Conservation (phyloP, 345 rosid genomes). For the Eucalyptus coolabah region DNA sequence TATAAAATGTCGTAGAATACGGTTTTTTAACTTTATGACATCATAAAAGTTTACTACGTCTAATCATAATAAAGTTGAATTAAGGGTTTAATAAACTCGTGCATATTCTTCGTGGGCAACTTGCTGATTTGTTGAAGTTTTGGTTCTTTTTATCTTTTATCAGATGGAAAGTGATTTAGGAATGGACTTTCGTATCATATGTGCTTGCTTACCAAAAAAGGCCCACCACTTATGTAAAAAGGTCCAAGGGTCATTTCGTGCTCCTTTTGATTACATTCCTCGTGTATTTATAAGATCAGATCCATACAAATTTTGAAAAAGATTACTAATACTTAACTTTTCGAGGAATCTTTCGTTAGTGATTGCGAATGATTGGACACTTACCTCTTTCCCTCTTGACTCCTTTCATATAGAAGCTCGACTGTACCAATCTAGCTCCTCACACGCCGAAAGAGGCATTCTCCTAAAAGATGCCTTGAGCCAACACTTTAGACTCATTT, state of each 20-base stretch:
- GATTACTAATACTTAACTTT: neutral
- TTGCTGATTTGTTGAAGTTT: neutral
- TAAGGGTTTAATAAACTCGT: neutral
- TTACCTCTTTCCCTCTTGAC: neutral
- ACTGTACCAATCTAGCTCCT: neutral
- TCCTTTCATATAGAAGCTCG: neutral
- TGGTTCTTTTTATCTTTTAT: neutral
- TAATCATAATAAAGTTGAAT: neutral
- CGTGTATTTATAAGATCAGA: neutral
- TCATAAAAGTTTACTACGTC: neutral
- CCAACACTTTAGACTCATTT: neutral
- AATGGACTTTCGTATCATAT: fast-evolving
- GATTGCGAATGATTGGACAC: neutral
- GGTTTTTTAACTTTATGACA: neutral
- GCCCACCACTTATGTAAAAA: neutral
- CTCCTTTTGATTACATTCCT: neutral
- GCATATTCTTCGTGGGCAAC: neutral
- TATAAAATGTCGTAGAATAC: too few relatives aligned
- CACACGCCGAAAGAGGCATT: neutral
- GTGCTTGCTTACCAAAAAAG: neutral
- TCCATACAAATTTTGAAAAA: neutral
- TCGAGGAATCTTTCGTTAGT: neutral
- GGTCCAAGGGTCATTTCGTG: fast-evolving
- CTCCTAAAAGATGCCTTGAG: neutral
- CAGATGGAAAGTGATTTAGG: fast-evolving